Percentiles rank a stretch among this genome's conserved stretches.
These are phyloP conservation scores for Globisporangium orthogonon DNA, from an alignment of 352 stramenopile species.

Conservation along the genomic window DNA sequence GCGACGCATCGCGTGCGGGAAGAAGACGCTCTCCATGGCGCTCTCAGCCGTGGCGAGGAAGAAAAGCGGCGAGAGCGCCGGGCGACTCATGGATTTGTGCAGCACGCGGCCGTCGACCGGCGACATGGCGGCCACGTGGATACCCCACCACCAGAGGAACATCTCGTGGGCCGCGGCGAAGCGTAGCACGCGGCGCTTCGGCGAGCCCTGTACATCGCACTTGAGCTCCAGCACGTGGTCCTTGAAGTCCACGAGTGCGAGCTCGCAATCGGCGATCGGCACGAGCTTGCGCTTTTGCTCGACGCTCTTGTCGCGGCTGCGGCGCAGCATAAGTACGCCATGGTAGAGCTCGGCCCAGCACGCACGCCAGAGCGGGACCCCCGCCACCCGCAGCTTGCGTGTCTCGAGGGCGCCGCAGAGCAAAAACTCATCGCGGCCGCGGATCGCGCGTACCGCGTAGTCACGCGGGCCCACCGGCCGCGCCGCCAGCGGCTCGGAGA, in stretches of 20 bases:
- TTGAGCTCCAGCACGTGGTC: constrained; percentile 49
- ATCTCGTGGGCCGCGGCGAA: constrained; percentile 49
- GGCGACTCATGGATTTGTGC: constrained; percentile 40
- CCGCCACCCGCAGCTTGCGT: constrained; percentile 28
- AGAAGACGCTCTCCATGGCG: constrained; percentile 57
- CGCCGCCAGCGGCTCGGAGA: constrained; percentile 40
- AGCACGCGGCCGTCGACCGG: constrained; percentile 36
- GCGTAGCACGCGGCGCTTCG: constrained; percentile 32
- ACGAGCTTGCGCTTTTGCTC: constrained; percentile 50
- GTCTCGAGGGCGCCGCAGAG: constrained; percentile 45
- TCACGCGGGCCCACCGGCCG: constrained; percentile 23
- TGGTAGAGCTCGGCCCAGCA: constrained; percentile 69
- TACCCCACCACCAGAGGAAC: constrained; percentile 74
- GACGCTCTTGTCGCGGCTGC: constrained; percentile 38
- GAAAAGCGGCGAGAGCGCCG: constrained; percentile 34
- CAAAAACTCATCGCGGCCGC: constrained; percentile 38
- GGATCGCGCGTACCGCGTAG: constrained; percentile 50
- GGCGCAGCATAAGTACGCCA: constrained; percentile 56
- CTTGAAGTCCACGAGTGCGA: constrained; percentile 48
- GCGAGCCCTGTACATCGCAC: constrained; percentile 47
- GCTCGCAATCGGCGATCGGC: constrained; percentile 33
- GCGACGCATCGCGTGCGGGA: constrained; percentile 30
- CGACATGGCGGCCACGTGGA: constrained; percentile 52
- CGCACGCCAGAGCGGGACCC: constrained; percentile 35
- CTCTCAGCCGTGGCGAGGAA: constrained; percentile 39